Percentiles rank a stretch among this genome's conserved stretches.
phyloP scores from a whole-genome alignment of 768 basidiomycete genomes.

The Kwoniella shandongensis region DNA sequence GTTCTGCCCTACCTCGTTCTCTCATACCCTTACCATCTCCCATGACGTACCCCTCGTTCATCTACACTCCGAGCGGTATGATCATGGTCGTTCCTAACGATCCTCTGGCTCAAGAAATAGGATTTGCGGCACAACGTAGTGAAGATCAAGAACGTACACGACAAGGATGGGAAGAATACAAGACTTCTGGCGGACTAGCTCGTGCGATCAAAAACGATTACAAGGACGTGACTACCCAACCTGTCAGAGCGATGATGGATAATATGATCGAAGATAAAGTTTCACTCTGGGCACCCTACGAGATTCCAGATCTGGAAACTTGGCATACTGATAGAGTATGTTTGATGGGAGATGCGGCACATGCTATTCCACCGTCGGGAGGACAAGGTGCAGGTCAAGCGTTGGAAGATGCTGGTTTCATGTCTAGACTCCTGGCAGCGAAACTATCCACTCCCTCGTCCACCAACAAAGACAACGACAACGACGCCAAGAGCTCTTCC shows the following conservation, averaged over 20 bases:
- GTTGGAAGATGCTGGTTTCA: constrained; percentile 35
- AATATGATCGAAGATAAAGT: constrained; percentile 4
- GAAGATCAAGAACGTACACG: constrained; percentile 5
- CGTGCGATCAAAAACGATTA: constrained; percentile 6
- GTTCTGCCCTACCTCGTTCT: constrained; percentile 4
- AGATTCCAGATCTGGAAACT: constrained; percentile 1
- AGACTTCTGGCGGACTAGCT: constrained; percentile 6
- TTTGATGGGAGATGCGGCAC: constrained; percentile 41
- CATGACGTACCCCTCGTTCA: constrained; percentile 13
- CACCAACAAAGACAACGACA: too few species aligned
- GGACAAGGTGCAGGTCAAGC: constrained; percentile 38
- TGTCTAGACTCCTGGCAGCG: constrained; percentile 19
- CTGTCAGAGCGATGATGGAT: constrained; percentile 10
- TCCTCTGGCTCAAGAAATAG: background rate
- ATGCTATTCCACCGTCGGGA: constrained; percentile 24
- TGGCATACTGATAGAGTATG: constrained; percentile 18
- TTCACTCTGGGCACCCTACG: constrained; percentile 17
- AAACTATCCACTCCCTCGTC: too few species aligned
- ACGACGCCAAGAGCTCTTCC: too few species aligned
- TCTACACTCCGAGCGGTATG: constrained; percentile 16
- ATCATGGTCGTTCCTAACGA: constrained; percentile 20
- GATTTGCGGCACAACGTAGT: constrained; percentile 7
- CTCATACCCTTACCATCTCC: background rate
- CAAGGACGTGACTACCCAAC: background rate
- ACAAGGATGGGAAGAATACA: constrained; percentile 6